Conservation (phyloP, 768 basidiomycete species). For the Boletus fagicola region DNA sequence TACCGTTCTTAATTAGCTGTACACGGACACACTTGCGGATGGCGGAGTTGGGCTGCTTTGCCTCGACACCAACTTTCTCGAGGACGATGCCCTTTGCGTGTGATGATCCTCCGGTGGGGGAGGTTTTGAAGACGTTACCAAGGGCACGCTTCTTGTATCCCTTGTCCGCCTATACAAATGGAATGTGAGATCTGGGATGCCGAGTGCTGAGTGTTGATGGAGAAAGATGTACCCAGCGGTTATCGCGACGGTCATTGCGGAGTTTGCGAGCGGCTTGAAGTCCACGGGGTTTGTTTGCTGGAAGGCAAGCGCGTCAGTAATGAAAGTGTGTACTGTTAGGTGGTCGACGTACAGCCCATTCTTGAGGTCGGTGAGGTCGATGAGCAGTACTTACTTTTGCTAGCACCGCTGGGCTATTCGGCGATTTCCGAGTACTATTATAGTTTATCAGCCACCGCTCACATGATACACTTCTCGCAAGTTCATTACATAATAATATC, state of each 20-base stretch:
- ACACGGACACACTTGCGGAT: conserved; percentile 99
- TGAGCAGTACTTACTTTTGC: conserved; percentile 27
- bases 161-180: conserved; percentile 79
- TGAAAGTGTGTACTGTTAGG: conserved; percentile 6
- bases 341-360: conserved; percentile 77
- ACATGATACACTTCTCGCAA: conserved; percentile 8
- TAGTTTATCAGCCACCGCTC: conserved; percentile 38
- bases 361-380: conserved; percentile 56
- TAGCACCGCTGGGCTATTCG: conserved; percentile 13
- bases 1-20: conserved; percentile 99
- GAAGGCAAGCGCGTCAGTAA: conserved; percentile 4
- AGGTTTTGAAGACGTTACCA: conserved; percentile 99
- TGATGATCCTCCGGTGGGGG: conserved; percentile 97
- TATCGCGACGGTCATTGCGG: conserved; percentile 87
- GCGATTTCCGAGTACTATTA: conserved; percentile 39
- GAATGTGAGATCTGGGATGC: conserved; percentile 15
- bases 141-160: conserved; percentile 99
- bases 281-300: conserved; percentile 99
- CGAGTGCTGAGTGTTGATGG: background rate
- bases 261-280: conserved; percentile 99
- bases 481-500: background rate
- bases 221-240: conserved; percentile 82
- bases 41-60: conserved; percentile 99
- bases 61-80: conserved; percentile 99
- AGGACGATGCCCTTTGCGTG: conserved; percentile 99